Conservation (phyloP, 345 rosid species). For the Gossypium mustelinum region DNA sequence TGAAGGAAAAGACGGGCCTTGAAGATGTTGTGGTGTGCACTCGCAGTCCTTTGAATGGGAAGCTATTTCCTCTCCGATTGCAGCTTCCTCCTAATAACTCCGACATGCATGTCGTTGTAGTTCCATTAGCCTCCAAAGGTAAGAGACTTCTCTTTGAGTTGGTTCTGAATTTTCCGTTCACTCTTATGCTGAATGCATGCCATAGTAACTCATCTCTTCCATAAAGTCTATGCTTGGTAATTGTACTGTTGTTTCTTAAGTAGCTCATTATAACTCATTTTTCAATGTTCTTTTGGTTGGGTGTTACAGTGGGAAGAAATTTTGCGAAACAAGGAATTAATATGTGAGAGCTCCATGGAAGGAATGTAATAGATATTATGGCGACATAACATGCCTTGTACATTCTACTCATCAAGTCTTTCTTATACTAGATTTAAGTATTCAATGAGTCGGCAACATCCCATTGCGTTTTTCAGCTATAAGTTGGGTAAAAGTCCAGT, state of each 20-base stretch:
- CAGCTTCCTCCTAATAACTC: conserved; percentile 93
- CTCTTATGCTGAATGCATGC: background rate
- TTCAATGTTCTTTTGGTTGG: background rate
- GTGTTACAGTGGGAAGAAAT: conserved; percentile 35
- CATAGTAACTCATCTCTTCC: background rate
- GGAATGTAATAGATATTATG: background rate
- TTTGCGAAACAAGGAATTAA: conserved; percentile 25
- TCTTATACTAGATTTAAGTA: conserved; percentile 14
- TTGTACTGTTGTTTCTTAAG: background rate
- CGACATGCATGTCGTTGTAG: conserved; percentile 68
- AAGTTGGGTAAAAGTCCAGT: background rate
- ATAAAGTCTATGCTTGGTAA: background rate
- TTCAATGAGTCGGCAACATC: background rate
- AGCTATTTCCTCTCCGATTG: conserved; percentile 77
- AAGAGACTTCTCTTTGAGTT: conserved; percentile 7
- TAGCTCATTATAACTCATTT: background rate
- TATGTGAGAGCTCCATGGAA: conserved; percentile 16
- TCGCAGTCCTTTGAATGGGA: conserved; percentile 80
- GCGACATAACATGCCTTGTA: conserved; percentile 11
- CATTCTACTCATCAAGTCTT: conserved; percentile 18
- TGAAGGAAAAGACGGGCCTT: conserved; percentile 67
- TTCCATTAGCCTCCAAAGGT: conserved; percentile 51
- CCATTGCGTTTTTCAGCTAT: background rate
- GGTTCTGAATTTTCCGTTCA: background rate
- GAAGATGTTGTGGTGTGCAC: conserved; percentile 74